These are phyloP conservation scores for Talaromyces sp. DNA, from an alignment of 2,329 filamentous ascomycete species.

Conservation along the genomic window DNA sequence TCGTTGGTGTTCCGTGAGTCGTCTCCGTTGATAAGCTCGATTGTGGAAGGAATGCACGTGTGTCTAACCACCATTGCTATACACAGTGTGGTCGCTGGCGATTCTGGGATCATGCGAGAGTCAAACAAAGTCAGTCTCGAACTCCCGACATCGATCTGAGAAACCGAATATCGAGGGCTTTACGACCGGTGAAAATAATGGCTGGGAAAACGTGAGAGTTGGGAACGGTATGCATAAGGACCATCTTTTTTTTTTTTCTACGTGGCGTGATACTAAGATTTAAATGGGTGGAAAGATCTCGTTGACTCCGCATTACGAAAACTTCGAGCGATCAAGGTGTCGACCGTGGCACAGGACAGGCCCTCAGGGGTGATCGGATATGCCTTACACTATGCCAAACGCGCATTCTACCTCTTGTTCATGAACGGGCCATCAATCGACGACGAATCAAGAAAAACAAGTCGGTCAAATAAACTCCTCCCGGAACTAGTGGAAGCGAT, in stretches of 20 bases:
- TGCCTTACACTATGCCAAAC: conserved; percentile 58
- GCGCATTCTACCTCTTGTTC: conserved; percentile 62
- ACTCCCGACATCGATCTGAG: conserved; percentile 20
- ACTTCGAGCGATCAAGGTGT: conserved; percentile 29
- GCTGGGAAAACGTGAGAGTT: conserved; percentile 21
- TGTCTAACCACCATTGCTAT: background rate
- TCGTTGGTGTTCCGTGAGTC: conserved; percentile 35
- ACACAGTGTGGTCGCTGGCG: conserved; percentile 32
- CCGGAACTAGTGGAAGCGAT: conserved; percentile 56
- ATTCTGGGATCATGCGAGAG: conserved; percentile 26
- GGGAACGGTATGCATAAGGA: conserved; percentile 31
- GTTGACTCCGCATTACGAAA: conserved; percentile 31
- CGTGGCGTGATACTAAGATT: background rate
- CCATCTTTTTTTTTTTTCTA: background rate
- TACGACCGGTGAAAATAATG: conserved; percentile 23
- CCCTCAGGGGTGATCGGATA: conserved; percentile 58
- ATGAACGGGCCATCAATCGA: conserved; percentile 58
- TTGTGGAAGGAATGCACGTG: background rate
- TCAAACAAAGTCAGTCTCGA: conserved; percentile 21
- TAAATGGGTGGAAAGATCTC: conserved; percentile 24
- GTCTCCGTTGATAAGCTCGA: conserved; percentile 3
- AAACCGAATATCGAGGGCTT: conserved; percentile 22
- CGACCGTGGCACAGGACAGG: conserved; percentile 36
- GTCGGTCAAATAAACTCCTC: conserved; percentile 33
- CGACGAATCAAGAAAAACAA: conserved; percentile 35